Conservation (phyloP, 2,329 filamentous ascomycete genomes). For the Scytalidium lignicola region DNA sequence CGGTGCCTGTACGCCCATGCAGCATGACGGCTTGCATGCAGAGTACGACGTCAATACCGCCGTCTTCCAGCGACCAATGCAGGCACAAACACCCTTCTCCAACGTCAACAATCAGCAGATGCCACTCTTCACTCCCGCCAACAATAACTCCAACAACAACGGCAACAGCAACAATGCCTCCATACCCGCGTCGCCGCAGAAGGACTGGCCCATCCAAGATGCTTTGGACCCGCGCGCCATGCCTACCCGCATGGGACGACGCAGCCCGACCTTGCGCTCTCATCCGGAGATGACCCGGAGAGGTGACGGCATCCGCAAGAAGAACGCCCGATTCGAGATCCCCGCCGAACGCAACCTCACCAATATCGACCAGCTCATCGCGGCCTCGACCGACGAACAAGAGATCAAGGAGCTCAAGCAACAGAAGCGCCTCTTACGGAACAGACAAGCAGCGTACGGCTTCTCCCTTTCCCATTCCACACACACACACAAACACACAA, state of each 20-base stretch:
- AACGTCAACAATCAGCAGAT: constrained; percentile 44
- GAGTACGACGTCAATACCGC: constrained; percentile 49
- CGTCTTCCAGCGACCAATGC: constrained; percentile 47
- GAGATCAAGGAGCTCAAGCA: constrained; percentile 98
- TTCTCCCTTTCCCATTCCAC: constrained; percentile 14
- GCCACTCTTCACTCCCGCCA: constrained; percentile 49
- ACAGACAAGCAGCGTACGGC: constrained; percentile 92
- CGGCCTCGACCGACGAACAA: constrained; percentile 80
- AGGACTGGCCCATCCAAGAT: constrained; percentile 49
- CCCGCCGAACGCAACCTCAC: constrained; percentile 86
- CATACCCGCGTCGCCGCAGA: constrained; percentile 52
- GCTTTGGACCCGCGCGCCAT: constrained; percentile 42
- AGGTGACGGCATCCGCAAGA: constrained; percentile 75
- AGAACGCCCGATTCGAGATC: constrained; percentile 97
- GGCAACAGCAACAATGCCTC: constrained; percentile 40
- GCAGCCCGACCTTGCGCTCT: constrained; percentile 62
- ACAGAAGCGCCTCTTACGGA: constrained; percentile 90
- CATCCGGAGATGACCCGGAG: constrained; percentile 62
- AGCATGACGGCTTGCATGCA: constrained; percentile 58
- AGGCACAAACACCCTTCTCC: constrained; percentile 50
- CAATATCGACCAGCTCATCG: constrained; percentile 93
- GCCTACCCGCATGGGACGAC: constrained; percentile 58
- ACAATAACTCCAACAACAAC: too few species aligned
- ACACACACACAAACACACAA: too few species aligned
- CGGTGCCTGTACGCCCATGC: constrained; percentile 69